Conservation (phyloP, 2,329 filamentous ascomycete genomes). For the Monosporascus sp. region DNA sequence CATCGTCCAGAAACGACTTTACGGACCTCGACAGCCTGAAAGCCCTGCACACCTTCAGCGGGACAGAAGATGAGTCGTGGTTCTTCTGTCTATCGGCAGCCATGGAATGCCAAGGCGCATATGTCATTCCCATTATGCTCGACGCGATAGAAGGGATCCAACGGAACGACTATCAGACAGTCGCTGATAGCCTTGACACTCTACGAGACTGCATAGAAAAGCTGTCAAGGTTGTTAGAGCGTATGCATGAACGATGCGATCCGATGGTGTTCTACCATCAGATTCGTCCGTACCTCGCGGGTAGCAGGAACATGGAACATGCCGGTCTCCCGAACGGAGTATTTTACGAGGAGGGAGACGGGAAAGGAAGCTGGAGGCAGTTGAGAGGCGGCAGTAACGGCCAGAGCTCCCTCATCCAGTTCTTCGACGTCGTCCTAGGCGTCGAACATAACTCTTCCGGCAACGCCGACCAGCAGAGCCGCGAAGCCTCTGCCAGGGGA, state of each 20-base stretch:
- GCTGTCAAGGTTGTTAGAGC: conserved; percentile 61
- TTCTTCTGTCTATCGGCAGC: conserved; percentile 88
- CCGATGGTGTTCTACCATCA: conserved; percentile 84
- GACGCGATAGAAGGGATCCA: conserved; percentile 67
- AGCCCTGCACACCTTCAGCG: conserved; percentile 78
- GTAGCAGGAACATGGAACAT: conserved; percentile 85
- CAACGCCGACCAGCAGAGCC: conserved; percentile 20
- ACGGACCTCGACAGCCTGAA: conserved; percentile 64
- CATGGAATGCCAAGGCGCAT: conserved; percentile 76
- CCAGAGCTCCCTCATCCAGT: conserved; percentile 87
- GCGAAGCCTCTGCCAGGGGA: conserved; percentile 7
- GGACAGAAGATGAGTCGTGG: conserved; percentile 87
- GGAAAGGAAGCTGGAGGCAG: conserved; percentile 63
- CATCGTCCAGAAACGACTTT: conserved; percentile 48
- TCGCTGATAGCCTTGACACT: conserved; percentile 58
- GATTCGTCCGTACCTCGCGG: conserved; percentile 83
- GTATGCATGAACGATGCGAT: conserved; percentile 88
- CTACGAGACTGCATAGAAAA: conserved; percentile 65
- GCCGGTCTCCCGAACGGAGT: conserved; percentile 80
- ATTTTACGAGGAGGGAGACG: conserved; percentile 72
- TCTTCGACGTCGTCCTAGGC: conserved; percentile 82
- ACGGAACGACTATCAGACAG: conserved; percentile 51
- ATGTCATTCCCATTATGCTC: conserved; percentile 72
- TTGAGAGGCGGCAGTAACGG: conserved; percentile 90
- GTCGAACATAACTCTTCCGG: conserved; percentile 62